phyloP scores from a whole-genome alignment of 1,139 yeast genomes.

The Debaryomyces udenii region DNA sequence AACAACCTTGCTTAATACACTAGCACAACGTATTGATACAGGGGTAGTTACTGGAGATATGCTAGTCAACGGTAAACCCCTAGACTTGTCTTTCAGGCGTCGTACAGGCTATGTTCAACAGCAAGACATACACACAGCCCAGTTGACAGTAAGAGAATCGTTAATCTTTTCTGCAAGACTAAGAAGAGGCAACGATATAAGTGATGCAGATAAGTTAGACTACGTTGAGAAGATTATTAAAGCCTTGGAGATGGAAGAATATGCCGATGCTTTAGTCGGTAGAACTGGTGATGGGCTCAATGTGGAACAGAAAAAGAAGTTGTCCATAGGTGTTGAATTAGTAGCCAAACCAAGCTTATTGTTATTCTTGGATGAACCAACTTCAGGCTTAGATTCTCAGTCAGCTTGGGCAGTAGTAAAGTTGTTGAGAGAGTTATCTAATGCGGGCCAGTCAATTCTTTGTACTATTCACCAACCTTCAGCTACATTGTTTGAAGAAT shows the following conservation, averaged over 20 bases:
- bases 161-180: slow-evolving; percentile 61
- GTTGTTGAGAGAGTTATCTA: slow-evolving; percentile 72
- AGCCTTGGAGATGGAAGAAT: slow-evolving; percentile 59
- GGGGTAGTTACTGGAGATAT: slow-evolving; percentile 68
- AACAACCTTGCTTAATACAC: slow-evolving; percentile 61
- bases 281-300: slow-evolving; percentile 59
- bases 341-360: slow-evolving; percentile 85
- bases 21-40: slow-evolving; percentile 60
- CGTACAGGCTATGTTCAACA: slow-evolving; percentile 69
- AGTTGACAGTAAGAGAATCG: slow-evolving; percentile 63
- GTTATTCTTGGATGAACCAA: slow-evolving; percentile 87
- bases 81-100: slow-evolving; percentile 57
- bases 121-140: slow-evolving; percentile 62
- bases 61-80: slow-evolving; percentile 59
- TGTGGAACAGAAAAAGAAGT: slow-evolving; percentile 67
- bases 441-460: slow-evolving; percentile 79
- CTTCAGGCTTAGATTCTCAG: slow-evolving; percentile 91
- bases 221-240: slow-evolving; percentile 61
- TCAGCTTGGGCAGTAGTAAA: slow-evolving; percentile 88
- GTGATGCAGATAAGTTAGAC: slow-evolving; percentile 42
- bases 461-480: slow-evolving; percentile 88
- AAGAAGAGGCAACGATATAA: slow-evolving; percentile 51
- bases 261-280: slow-evolving; percentile 68
- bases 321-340: slow-evolving; percentile 79
- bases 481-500: slow-evolving; percentile 73